Conservation (phyloP, 2,329 filamentous ascomycete genomes). For the Coniochaeta pulveracea region DNA sequence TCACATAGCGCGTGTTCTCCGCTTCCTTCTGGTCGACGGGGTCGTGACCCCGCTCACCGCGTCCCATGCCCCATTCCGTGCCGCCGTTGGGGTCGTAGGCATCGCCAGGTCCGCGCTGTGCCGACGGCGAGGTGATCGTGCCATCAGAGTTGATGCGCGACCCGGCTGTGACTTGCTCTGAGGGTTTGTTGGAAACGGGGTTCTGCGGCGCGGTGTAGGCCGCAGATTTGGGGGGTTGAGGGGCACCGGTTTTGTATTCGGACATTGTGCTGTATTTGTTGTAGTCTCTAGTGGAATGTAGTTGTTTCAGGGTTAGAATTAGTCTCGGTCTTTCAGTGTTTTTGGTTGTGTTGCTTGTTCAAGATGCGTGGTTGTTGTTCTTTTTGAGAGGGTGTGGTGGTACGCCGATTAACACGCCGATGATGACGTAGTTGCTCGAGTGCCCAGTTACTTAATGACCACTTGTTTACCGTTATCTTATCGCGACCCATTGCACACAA, state of each 20-base stretch:
- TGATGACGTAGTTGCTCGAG: background rate
- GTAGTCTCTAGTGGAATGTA: too few relatives aligned
- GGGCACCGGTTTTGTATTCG: background rate
- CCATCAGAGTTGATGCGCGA: too few relatives aligned
- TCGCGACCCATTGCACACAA: too few relatives aligned
- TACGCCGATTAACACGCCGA: too few relatives aligned
- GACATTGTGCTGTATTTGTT: background rate
- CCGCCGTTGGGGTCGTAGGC: background rate
- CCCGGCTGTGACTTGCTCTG: too few relatives aligned
- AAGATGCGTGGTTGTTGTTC: background rate
- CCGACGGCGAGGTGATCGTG: too few relatives aligned
- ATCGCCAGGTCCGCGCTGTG: background rate
- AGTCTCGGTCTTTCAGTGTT: too few relatives aligned
- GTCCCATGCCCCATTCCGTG: constrained; percentile 1
- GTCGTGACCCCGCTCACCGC: background rate
- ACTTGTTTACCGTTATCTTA: too few relatives aligned
- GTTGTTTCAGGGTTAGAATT: too few relatives aligned
- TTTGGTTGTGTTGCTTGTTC: background rate
- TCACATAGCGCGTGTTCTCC: background rate
- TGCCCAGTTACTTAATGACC: too few relatives aligned
- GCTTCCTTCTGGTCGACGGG: background rate
- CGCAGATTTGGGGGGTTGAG: background rate
- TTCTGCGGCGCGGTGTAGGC: constrained; percentile 2
- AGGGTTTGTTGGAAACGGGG: constrained; percentile 1
- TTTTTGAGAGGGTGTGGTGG: too few relatives aligned